Evolutionary conservation across 2,329 filamentous ascomycete genomes (phyloP).

Genomic region (Ascochyta lentis): DNA sequence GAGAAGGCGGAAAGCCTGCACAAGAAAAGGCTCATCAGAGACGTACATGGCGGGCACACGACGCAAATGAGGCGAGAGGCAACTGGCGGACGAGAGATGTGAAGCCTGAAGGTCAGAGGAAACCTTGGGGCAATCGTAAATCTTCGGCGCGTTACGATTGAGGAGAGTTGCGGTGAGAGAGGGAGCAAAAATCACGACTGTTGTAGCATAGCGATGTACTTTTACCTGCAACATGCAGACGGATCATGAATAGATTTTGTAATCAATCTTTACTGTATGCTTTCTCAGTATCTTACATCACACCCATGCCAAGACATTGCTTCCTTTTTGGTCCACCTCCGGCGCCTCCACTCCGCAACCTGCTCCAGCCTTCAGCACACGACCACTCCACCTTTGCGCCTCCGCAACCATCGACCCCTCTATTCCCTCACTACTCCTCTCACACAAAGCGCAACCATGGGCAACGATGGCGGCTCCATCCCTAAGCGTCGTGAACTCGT

Average conservation of each 20-base stretch:
- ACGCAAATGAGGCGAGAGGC: not conserved
- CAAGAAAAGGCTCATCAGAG: not conserved
- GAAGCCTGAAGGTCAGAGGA: constrained; percentile 24
- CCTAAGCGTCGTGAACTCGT: constrained; percentile 95
- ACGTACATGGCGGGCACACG: constrained; percentile 4
- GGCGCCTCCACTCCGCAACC: constrained; percentile 29
- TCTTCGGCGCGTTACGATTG: not conserved
- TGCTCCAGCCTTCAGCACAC: not conserved
- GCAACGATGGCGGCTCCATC: constrained; percentile 96
- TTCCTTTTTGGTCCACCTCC: constrained; percentile 23
- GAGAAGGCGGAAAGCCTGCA: not conserved
- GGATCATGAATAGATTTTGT: not conserved
- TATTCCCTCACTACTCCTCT: not conserved
- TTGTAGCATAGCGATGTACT: constrained; percentile 12
- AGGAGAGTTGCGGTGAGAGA: not conserved
- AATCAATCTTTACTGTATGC: not conserved
- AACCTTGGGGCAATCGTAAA: constrained; percentile 14
- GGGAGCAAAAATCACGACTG: not conserved
- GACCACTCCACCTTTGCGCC: constrained; percentile 9
- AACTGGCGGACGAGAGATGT: constrained; percentile 25
- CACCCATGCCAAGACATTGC: constrained; percentile 1
- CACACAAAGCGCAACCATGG: constrained; percentile 64
- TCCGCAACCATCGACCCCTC: not conserved
- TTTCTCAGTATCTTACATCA: not conserved
- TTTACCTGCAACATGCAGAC: constrained; percentile 10